These are phyloP conservation scores for Saksenaea vasiformis DNA, from an alignment of 371 early-diverging fungal genomes.

Conservation along the genomic window DNA sequence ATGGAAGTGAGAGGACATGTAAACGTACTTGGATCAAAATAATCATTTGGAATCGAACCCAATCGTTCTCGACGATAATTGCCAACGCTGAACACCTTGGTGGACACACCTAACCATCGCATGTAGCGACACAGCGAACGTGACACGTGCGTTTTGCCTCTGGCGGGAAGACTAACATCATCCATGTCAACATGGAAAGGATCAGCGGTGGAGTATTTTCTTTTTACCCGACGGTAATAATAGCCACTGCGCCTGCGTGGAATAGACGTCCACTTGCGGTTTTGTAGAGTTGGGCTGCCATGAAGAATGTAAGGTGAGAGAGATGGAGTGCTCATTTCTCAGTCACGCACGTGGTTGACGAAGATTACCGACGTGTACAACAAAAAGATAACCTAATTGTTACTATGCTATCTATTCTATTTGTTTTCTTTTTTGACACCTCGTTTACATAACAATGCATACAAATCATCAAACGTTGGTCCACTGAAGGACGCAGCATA, in stretches of 20 bases:
- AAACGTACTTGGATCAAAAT: conserved; percentile 82
- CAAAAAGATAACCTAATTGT: too few species aligned
- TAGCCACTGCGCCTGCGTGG: conserved; percentile 82
- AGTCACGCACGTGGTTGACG: not conserved
- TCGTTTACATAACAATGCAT: too few species aligned
- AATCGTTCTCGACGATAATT: conserved; percentile 89
- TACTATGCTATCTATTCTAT: too few species aligned
- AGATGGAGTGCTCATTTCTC: not conserved
- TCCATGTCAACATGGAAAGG: not conserved
- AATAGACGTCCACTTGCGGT: conserved; percentile 42
- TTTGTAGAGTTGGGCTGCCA: conserved; percentile 29
- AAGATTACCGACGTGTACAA: too few species aligned
- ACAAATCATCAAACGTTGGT: too few species aligned
- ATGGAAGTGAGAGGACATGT: not conserved
- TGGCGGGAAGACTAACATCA: conserved; percentile 75
- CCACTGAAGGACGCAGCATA: too few species aligned
- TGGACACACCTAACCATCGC: conserved; percentile 91
- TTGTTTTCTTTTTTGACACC: too few species aligned
- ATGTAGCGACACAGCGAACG: conserved; percentile 91
- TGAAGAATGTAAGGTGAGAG: not conserved
- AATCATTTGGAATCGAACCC: conserved; percentile 75
- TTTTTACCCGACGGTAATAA: conserved; percentile 81
- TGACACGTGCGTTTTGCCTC: conserved; percentile 88
- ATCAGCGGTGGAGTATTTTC: not conserved
- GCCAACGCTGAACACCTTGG: conserved; percentile 96